Conservation (phyloP, 2,329 filamentous ascomycete species). For the Botryotinia narcissicola region DNA sequence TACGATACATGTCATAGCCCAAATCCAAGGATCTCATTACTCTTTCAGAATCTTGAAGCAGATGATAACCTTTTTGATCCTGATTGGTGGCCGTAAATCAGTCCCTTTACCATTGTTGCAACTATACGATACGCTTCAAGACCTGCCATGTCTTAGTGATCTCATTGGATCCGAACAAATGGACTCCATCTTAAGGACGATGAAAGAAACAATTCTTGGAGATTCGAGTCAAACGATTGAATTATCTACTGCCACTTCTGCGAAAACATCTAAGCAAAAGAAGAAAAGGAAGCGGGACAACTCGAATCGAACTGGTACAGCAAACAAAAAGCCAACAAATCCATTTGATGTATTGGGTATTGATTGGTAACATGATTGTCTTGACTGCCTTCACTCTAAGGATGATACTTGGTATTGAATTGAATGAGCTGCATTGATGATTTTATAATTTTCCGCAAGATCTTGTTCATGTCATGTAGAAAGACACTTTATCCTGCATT, state of each 20-base stretch:
- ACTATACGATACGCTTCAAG: conserved; percentile 27
- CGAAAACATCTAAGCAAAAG: conserved; percentile 17
- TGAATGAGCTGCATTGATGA: background rate
- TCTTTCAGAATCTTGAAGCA: conserved; percentile 39
- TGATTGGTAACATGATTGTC: background rate
- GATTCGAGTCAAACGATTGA: background rate
- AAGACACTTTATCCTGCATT: background rate
- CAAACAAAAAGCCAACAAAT: conserved; percentile 7
- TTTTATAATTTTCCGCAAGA: background rate
- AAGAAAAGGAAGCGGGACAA: conserved; percentile 28
- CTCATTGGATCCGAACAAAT: background rate
- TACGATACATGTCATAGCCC: conserved; percentile 36
- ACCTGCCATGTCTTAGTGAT: conserved; percentile 25
- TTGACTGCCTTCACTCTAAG: background rate
- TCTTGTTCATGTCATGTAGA: background rate
- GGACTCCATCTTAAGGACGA: background rate
- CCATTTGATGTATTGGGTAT: conserved; percentile 15
- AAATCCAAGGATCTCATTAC: conserved; percentile 38
- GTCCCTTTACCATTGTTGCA: conserved; percentile 21
- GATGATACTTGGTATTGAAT: background rate
- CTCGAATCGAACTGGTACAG: background rate
- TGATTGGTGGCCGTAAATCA: background rate
- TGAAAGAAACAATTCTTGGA: background rate
- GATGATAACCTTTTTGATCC: conserved; percentile 29
- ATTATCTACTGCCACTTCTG: background rate